Evolutionary conservation across 163 green algal genomes (phyloP).

Genomic region (Chloroidium sp.): DNA sequence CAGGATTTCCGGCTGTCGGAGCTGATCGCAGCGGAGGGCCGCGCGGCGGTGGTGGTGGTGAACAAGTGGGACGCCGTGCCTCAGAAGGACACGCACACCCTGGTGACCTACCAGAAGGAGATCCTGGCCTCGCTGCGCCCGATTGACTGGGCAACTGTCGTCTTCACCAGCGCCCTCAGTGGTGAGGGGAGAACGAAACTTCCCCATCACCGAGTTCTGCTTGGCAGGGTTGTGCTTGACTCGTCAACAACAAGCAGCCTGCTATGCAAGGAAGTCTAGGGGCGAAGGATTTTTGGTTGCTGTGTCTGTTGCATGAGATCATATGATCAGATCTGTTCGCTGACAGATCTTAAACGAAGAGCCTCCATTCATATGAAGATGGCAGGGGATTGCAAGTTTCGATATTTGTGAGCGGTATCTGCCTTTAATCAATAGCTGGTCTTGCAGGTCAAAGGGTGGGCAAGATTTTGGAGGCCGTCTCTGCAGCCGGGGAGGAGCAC

Average conservation of each 20-base stretch:
- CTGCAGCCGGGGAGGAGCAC: slow-evolving; percentile 69
- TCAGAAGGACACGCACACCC: slow-evolving; percentile 40
- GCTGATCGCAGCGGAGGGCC: slow-evolving; percentile 55
- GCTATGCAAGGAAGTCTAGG: no score
- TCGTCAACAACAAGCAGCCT: no score
- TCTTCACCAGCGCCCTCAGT: slow-evolving; percentile 82
- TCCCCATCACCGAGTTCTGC: no score
- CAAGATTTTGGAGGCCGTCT: slow-evolving; percentile 68
- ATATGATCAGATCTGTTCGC: no score
- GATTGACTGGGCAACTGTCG: slow-evolving; percentile 79
- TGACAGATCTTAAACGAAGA: no score
- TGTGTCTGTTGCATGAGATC: no score
- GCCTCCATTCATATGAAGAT: no score
- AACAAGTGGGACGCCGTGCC: slow-evolving; percentile 96
- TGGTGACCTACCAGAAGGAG: slow-evolving; percentile 49
- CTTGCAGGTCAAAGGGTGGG: slow-evolving; percentile 43
- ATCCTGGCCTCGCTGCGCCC: slow-evolving; percentile 68
- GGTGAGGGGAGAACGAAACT: background rate
- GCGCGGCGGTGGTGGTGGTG: slow-evolving; percentile 81
- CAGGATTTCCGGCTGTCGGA: slow-evolving; percentile 81
- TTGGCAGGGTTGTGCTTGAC: no score
- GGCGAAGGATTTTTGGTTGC: no score
- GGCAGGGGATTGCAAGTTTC: no score
- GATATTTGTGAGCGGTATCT: no score
- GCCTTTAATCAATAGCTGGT: no score